phyloP scores from a whole-genome alignment of 2,329 filamentous ascomycete species.

The Fusarium agapanthi region DNA sequence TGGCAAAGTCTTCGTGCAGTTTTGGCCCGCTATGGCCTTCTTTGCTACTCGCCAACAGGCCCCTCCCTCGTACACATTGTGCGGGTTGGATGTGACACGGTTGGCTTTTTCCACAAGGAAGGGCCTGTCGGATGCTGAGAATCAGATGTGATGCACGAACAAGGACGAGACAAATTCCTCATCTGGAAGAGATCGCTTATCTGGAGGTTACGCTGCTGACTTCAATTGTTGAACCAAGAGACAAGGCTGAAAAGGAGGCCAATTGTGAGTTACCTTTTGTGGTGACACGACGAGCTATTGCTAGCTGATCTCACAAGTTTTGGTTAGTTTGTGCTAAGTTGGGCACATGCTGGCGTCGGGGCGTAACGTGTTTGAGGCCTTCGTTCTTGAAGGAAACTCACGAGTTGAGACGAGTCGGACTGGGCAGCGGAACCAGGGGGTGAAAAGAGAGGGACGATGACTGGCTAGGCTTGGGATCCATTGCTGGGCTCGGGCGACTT shows the following conservation, averaged over 20 bases:
- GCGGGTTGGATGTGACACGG: slow-evolving; percentile 35
- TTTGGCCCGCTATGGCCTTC: slow-evolving; percentile 34
- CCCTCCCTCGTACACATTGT: slow-evolving; percentile 35
- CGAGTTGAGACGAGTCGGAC: slow-evolving; percentile 11
- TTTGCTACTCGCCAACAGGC: slow-evolving; percentile 25
- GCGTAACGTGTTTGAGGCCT: slow-evolving; percentile 29
- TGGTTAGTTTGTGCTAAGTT: slow-evolving; percentile 23
- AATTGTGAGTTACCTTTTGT: slow-evolving; percentile 5
- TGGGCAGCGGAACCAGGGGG: slow-evolving; percentile 28
- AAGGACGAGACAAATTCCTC: slow-evolving; percentile 23
- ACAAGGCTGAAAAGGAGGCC: slow-evolving; percentile 35
- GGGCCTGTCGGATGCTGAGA: slow-evolving; percentile 19
- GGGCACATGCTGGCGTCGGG: slow-evolving; percentile 16
- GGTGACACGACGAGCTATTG: slow-evolving; percentile 1
- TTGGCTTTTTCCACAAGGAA: slow-evolving; percentile 30
- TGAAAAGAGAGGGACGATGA: slow-evolving; percentile 2
- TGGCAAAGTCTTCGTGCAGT: slow-evolving; percentile 30
- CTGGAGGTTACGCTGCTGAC: slow-evolving; percentile 1
- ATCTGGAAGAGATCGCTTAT: slow-evolving; percentile 20
- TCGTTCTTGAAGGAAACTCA: slow-evolving; percentile 19
- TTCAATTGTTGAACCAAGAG: slow-evolving; percentile 5
- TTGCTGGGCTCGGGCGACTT: slow-evolving; percentile 25
- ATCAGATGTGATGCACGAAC: slow-evolving; percentile 15
- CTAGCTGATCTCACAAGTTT: slow-evolving; percentile 19
- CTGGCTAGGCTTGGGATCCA: slow-evolving; percentile 23